These are phyloP conservation scores for Cucurbita maxima DNA, from an alignment of 306 rosid species.

Conservation along the genomic window DNA sequence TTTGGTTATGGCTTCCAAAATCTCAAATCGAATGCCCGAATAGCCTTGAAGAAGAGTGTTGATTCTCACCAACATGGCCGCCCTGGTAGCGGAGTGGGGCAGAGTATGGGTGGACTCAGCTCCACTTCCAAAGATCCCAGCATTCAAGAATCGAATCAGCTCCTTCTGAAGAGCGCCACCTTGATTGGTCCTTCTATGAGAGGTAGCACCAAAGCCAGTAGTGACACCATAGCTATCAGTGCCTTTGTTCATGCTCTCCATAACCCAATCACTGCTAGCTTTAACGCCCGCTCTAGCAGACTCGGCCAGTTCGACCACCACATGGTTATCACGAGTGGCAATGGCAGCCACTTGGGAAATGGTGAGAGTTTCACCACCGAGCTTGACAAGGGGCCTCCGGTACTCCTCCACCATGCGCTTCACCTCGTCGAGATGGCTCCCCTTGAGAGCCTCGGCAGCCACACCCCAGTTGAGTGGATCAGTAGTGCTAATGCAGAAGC, in stretches of 20 bases:
- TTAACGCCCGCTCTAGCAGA: not conserved
- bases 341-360: not conserved
- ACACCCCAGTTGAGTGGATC: not conserved
- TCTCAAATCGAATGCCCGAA: constrained; percentile 5
- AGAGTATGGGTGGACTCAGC: not conserved
- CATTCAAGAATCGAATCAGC: not conserved
- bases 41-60: constrained; percentile 35
- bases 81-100: not conserved
- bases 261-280: constrained; percentile 77
- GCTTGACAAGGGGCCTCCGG: constrained; percentile 15
- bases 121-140: not conserved
- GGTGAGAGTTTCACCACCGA: constrained; percentile 16
- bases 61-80: constrained; percentile 30
- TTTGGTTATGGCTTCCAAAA: constrained; percentile 39
- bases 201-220: constrained; percentile 30
- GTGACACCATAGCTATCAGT: constrained; percentile 78
- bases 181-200: not conserved
- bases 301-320: not conserved
- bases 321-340: not conserved
- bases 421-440: not conserved
- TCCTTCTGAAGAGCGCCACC: constrained; percentile 61
- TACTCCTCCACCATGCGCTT: constrained; percentile 1
- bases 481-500: not conserved
- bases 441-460: not conserved
- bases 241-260: constrained; percentile 54